Base-by-base conservation (phyloP, 169 alveolate species). In the Plasmodium adleri region DNA sequence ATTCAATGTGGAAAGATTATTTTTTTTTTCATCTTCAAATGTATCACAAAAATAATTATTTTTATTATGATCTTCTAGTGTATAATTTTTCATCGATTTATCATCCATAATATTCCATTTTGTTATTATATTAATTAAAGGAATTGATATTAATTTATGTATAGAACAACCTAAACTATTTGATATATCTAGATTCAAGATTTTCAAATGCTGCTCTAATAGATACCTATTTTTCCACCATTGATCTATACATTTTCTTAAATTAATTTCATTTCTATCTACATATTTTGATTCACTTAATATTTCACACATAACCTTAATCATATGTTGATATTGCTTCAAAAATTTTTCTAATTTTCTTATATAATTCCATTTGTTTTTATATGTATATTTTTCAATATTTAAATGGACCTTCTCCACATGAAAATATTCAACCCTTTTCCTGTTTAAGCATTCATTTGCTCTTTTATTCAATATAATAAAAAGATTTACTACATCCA, bases 181-280 rank as follows among this genome's bases (percentile, higher is more conserved):
- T n/a, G 87, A 70, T 45, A 86, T 86, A 47, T 86, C 88, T 22
- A 86, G 49, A 62, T 86, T 70, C n/a, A 86, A 28, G 32, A 86
- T 24, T 74, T 54, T 86, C 39, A 86, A 86, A 72, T 86, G 92
- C 15, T 86, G 92, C 56, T 86, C 92, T 70, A 86, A 72, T 8
- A 72, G 45, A 20, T 86, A 86, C 58, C 92, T 86, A 64, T 86
- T 86, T 39, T 72, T 86, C 92, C 92, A 86, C 92, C 92, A 86
- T 58, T 62, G 24, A 59, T 86, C 92, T 71, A 86, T 72, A 56
- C 60, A 70, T 50, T 26, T 72, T 62, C 72, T 86, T 86, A 72
- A 72, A 54, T 86, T 72, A 17, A 64, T 72, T 59, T 12, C 63
- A 22, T 49, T 72, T 32, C 71, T 26, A 52, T 86, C 78, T 15